Evolutionary conservation across 495 filamentous ascomycete genomes (phyloP).

Genomic region (Aspergillus sclerotiicarbonarius): DNA sequence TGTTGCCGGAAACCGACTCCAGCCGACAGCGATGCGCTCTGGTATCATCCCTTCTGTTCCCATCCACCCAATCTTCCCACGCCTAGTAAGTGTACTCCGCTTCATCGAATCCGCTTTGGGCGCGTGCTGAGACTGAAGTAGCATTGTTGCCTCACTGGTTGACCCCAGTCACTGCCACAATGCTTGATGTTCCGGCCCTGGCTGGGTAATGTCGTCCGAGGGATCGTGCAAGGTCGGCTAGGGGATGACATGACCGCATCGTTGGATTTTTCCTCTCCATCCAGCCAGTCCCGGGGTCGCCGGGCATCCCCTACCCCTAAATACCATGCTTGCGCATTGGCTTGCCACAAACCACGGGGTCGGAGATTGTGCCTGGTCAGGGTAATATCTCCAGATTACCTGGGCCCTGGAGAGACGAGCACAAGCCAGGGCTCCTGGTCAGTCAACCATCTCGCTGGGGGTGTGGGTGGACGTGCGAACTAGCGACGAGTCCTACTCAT

Average conservation of each 20-base stretch:
- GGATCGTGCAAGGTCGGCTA: constrained; percentile 2
- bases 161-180: constrained; percentile 9
- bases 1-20: constrained; percentile 12
- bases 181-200: constrained; percentile 4
- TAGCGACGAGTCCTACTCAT: neutral
- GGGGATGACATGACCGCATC: constrained; percentile 7
- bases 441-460: neutral
- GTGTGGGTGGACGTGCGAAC: neutral
- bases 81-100: constrained; percentile 10
- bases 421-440: neutral
- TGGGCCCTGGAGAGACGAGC: neutral
- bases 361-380: constrained; percentile 5
- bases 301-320: constrained; percentile 6
- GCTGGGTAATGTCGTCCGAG: constrained; percentile 6
- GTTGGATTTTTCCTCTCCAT: neutral
- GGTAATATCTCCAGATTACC: constrained; percentile 4
- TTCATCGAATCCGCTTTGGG: constrained; percentile 8
- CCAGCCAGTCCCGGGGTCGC: constrained; percentile 13
- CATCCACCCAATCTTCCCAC: constrained; percentile 7
- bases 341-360: constrained; percentile 11
- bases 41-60: constrained; percentile 6
- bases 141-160: constrained; percentile 2
- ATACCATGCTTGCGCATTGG: constrained; percentile 7
- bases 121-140: constrained; percentile 19
- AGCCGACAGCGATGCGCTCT: constrained; percentile 15